These are phyloP conservation scores for Apophysomyces trapeziformis DNA, from an alignment of 371 early-diverging fungal genomes.

Conservation along the genomic window DNA sequence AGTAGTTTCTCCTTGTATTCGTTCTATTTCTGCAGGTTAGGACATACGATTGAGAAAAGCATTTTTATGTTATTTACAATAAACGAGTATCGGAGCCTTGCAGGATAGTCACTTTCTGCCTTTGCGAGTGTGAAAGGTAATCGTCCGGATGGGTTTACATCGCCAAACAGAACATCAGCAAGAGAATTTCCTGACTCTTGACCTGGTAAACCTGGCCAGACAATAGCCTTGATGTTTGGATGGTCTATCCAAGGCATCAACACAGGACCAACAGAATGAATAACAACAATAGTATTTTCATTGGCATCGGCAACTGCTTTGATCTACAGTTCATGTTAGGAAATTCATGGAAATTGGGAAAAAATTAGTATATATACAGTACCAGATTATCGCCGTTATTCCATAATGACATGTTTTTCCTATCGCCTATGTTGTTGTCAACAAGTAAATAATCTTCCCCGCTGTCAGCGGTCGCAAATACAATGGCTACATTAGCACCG, in stretches of 20 bases:
- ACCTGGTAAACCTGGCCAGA: slow-evolving; percentile 51
- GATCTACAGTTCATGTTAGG: slow-evolving; percentile 24
- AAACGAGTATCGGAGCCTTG: neutral
- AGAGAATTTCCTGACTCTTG: slow-evolving; percentile 58
- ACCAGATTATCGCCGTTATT: slow-evolving; percentile 63
- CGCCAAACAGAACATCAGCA: slow-evolving; percentile 58
- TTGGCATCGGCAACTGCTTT: slow-evolving; percentile 46
- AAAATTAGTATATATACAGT: slow-evolving; percentile 9
- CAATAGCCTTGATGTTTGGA: slow-evolving; percentile 50
- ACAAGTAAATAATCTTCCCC: slow-evolving; percentile 57
- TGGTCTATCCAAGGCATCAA: slow-evolving; percentile 52
- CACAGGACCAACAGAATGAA: slow-evolving; percentile 56
- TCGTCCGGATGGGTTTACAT: slow-evolving; percentile 59
- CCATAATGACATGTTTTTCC: slow-evolving; percentile 63
- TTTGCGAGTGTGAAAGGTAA: slow-evolving; percentile 55
- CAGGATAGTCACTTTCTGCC: slow-evolving; percentile 38
- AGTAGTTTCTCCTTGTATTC: slow-evolving; percentile 53
- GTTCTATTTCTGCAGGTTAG: slow-evolving; percentile 19
- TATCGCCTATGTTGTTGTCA: slow-evolving; percentile 56
- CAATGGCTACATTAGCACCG: slow-evolving; percentile 56
- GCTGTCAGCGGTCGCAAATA: slow-evolving; percentile 60
- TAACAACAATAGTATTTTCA: slow-evolving; percentile 54
- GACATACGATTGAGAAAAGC: neutral
- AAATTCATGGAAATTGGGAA: neutral
- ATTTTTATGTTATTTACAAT: slow-evolving; percentile 6